These are phyloP conservation scores for Lactarius psammicola DNA, from an alignment of 768 basidiomycete species.

Conservation along the genomic window DNA sequence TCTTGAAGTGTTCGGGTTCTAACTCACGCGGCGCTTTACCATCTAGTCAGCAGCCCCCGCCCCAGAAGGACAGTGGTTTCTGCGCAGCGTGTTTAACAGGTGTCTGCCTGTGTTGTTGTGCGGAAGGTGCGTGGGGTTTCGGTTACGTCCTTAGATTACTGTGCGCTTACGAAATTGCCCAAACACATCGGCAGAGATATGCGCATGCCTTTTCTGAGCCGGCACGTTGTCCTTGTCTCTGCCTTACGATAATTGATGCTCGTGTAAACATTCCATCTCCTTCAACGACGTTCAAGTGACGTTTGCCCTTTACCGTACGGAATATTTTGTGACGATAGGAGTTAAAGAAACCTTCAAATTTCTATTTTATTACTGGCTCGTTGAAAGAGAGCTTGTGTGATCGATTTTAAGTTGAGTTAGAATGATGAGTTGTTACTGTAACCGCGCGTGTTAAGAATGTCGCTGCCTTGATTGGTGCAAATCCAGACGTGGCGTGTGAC, in stretches of 20 bases:
- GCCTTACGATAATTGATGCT: conserved; percentile 4
- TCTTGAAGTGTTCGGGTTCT: neutral
- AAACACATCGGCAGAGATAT: conserved; percentile 50
- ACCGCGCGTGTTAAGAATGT: neutral
- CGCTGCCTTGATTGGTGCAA: conserved; percentile 9
- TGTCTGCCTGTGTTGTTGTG: conserved; percentile 64
- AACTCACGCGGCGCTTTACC: conserved; percentile 28
- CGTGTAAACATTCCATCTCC: conserved; percentile 14
- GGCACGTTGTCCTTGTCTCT: neutral
- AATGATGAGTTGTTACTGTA: too few species aligned
- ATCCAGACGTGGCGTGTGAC: conserved; percentile 38
- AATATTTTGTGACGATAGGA: conserved; percentile 1
- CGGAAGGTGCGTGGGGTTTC: conserved; percentile 54
- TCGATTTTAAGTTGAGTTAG: too few species aligned
- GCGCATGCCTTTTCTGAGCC: conserved; percentile 65
- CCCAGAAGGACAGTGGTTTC: conserved; percentile 47
- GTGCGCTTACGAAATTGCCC: conserved; percentile 15
- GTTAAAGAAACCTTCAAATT: neutral
- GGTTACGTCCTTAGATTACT: neutral
- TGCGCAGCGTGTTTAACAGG: conserved; percentile 68
- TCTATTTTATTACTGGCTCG: neutral
- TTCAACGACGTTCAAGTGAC: neutral
- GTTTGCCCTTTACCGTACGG: neutral
- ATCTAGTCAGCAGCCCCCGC: conserved; percentile 47
- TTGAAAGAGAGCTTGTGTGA: neutral